Percentiles rank a stretch among this genome's conserved stretches.
Conservation (phyloP, 148 eudicot species). For the Heliamphora exappendiculata region DNA sequence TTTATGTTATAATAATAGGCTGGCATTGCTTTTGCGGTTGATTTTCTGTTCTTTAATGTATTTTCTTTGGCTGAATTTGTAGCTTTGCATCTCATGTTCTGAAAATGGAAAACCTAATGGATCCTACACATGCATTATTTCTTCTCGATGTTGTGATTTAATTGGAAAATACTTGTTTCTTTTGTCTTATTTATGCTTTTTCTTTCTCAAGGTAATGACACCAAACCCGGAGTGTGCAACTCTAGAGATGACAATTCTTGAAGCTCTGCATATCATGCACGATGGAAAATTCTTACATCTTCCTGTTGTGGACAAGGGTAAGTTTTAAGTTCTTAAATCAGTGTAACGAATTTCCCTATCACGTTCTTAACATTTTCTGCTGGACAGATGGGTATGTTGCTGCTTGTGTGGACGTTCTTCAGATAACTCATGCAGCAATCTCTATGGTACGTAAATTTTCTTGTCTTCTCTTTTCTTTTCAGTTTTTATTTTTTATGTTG, state of each 20-base stretch:
- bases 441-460: conserved; percentile 54
- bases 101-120: neutral
- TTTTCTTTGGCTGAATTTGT: neutral
- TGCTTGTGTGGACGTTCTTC: conserved; percentile 89
- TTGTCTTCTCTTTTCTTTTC: neutral
- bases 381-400: conserved; percentile 65
- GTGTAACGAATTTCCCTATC: neutral
- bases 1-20: neutral
- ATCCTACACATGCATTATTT: neutral
- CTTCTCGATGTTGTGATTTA: neutral
- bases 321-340: conserved; percentile 10
- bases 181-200: neutral
- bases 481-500: neutral
- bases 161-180: neutral
- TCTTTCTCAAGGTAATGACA: conserved; percentile 74
- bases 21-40: neutral
- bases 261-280: conserved; percentile 89
- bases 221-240: conserved; percentile 80
- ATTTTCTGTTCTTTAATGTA: neutral
- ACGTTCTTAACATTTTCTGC: conserved; percentile 4
- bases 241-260: conserved; percentile 79
- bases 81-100: neutral
- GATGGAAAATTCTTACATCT: conserved; percentile 92
- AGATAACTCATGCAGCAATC: conserved; percentile 88
- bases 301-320: conserved; percentile 87